Conservation (phyloP, 1,139 yeast species). For the Yamadazyma mexicana region DNA sequence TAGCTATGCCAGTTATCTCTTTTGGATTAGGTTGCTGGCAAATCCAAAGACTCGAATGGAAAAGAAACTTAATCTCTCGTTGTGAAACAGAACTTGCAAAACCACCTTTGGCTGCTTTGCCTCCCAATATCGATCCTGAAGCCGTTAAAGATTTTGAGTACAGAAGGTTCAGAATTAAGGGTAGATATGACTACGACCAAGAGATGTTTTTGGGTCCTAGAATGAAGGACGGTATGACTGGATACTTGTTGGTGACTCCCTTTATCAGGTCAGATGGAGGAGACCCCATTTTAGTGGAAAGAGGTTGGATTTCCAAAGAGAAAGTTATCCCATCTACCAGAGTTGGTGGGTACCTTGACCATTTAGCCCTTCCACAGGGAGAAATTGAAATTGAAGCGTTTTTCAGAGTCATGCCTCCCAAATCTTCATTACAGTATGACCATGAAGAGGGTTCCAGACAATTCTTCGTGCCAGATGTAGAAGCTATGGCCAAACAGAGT, state of each 20-base stretch:
- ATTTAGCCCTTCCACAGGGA: slow-evolving; percentile 71
- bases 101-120: slow-evolving; percentile 67
- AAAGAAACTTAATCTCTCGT: slow-evolving; percentile 75
- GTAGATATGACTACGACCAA: slow-evolving; percentile 78
- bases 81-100: slow-evolving; percentile 80
- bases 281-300: slow-evolving; percentile 67
- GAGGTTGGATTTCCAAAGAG: slow-evolving; percentile 90
- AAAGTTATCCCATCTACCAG: slow-evolving; percentile 67
- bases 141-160: slow-evolving; percentile 73
- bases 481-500: slow-evolving; percentile 72
- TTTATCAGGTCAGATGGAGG: slow-evolving; percentile 76
- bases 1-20: slow-evolving; percentile 86
- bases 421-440: slow-evolving; percentile 73
- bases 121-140: slow-evolving; percentile 55
- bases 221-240: slow-evolving; percentile 69
- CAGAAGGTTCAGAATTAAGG: slow-evolving; percentile 70
- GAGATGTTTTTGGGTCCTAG: slow-evolving; percentile 95
- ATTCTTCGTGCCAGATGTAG: slow-evolving; percentile 74
- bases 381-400: slow-evolving; percentile 73
- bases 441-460: slow-evolving; percentile 64
- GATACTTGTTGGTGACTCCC: slow-evolving; percentile 82
- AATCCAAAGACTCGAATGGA: slow-evolving; percentile 82
- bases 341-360: slow-evolving; percentile 47
- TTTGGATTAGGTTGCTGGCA: slow-evolving; percentile 96
- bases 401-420: slow-evolving; percentile 68